A percentile compares a stretch with the other conserved stretches of the same genome.
These are phyloP conservation scores for Nicotiana undulata DNA, from an alignment of 257 asterid species.

Conservation along the genomic window DNA sequence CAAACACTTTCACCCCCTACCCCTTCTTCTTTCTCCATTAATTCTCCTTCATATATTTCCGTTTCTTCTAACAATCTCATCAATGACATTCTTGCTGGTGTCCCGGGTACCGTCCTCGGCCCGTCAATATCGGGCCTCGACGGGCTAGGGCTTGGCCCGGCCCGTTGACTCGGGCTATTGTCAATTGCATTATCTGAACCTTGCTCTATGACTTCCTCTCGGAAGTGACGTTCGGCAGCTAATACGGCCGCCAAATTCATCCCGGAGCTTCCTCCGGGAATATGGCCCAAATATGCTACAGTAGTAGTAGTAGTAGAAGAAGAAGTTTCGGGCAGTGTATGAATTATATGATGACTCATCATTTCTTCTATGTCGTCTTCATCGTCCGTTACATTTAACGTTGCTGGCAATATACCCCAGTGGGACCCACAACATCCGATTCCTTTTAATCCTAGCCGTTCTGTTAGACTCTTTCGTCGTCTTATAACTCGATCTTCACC, in stretches of 20 bases:
- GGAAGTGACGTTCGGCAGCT: constrained; percentile 61
- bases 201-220: too few relatives aligned
- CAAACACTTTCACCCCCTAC: constrained; percentile 39
- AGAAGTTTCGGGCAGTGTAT: constrained; percentile 4
- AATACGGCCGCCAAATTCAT: constrained; percentile 83
- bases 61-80: constrained; percentile 74
- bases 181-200: too few relatives aligned
- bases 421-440: constrained; percentile 55
- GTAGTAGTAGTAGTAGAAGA: neutral
- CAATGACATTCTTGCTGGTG: constrained; percentile 63
- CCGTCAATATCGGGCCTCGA: neutral
- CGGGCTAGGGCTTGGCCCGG: neutral
- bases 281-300: constrained; percentile 26
- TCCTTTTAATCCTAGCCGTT: constrained; percentile 66
- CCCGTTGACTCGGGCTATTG: too few relatives aligned
- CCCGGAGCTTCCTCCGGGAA: constrained; percentile 27
- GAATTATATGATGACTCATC: neutral
- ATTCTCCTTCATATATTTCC: constrained; percentile 42
- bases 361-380: constrained; percentile 12
- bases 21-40: constrained; percentile 10
- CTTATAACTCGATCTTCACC: constrained; percentile 36
- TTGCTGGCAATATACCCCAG: constrained; percentile 45
- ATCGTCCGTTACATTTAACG: constrained; percentile 30
- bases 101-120: constrained; percentile 14
- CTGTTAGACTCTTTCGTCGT: constrained; percentile 49